Evolutionary conservation across 2,329 filamentous ascomycete species (phyloP).

Genomic region (Microcyclosporella mali): DNA sequence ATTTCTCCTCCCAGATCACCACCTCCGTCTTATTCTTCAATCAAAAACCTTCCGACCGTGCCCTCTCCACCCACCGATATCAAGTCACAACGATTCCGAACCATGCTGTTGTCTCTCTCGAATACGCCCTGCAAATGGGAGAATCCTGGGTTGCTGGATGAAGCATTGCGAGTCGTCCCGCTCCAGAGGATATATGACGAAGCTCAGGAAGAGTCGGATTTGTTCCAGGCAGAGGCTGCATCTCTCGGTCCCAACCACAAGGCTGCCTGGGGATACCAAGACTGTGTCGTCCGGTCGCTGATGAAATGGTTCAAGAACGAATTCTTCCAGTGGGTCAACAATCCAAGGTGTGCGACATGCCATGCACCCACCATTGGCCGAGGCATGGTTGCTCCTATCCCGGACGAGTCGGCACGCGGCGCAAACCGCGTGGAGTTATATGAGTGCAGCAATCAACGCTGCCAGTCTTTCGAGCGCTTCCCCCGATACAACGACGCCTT

Average conservation of each 20-base stretch:
- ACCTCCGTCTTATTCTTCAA: constrained; percentile 57
- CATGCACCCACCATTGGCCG: constrained; percentile 73
- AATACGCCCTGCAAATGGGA: constrained; percentile 90
- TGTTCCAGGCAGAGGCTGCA: constrained; percentile 78
- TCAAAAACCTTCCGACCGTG: constrained; percentile 60
- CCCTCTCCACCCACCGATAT: constrained; percentile 63
- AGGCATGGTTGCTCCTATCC: constrained; percentile 76
- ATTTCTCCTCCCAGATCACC: constrained; percentile 26
- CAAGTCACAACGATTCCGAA: constrained; percentile 49
- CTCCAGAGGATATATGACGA: constrained; percentile 87
- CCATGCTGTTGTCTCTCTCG: constrained; percentile 76
- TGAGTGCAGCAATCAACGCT: constrained; percentile 70
- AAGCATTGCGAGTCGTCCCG: constrained; percentile 79
- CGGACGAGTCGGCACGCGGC: constrained; percentile 83
- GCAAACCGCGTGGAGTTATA: constrained; percentile 86
- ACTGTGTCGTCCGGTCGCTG: constrained; percentile 86
- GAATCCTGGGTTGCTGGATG: constrained; percentile 88
- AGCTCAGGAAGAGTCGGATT: constrained; percentile 87
- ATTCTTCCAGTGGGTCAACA: constrained; percentile 97
- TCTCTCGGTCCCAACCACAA: constrained; percentile 71
- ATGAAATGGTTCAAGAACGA: constrained; percentile 93
- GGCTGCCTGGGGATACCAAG: constrained; percentile 93
- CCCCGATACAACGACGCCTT: constrained; percentile 94
- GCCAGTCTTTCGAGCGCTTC: constrained; percentile 77
- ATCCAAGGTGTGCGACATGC: constrained; percentile 78